Evolutionary conservation across 2,329 filamentous ascomycete genomes (phyloP).

Genomic region (Sporothrix pallida): DNA sequence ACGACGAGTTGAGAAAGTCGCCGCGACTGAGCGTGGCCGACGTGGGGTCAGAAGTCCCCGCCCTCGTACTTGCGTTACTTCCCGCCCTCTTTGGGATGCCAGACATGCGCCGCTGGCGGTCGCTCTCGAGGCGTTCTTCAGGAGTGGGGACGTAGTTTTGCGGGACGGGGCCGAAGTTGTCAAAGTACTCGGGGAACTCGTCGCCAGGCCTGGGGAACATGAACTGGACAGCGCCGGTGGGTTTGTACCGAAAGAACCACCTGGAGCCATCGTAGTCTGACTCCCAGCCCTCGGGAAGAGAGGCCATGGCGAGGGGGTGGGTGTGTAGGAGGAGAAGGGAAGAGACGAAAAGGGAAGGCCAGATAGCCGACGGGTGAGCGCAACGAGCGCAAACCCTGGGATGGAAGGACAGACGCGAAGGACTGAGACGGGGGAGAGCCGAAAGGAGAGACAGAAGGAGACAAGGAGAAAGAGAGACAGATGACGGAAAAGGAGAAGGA

Average conservation of each 20-base stretch:
- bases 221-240: conserved; percentile 61
- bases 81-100: conserved; percentile 25
- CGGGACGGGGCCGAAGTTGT: conserved; percentile 45
- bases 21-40: conserved; percentile 45
- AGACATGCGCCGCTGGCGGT: conserved; percentile 54
- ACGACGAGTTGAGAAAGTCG: conserved; percentile 39
- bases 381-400: conserved; percentile 23
- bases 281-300: conserved; percentile 61
- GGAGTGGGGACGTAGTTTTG: conserved; percentile 49
- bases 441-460: too few species aligned
- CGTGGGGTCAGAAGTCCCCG: conserved; percentile 29
- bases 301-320: conserved; percentile 44
- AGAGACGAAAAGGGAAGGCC: background rate
- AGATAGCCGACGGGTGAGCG: conserved; percentile 15
- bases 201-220: conserved; percentile 63
- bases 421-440: too few species aligned
- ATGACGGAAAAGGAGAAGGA: background rate
- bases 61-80: background rate
- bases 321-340: background rate
- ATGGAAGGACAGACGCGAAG: background rate
- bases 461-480: too few species aligned
- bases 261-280: conserved; percentile 62
- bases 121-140: conserved; percentile 60
- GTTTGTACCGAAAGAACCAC: conserved; percentile 64
- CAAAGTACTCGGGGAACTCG: conserved; percentile 61